Base-by-base conservation (phyloP, 1,284 basidiomycete genomes). In the Cystobasidium sp. region DNA sequence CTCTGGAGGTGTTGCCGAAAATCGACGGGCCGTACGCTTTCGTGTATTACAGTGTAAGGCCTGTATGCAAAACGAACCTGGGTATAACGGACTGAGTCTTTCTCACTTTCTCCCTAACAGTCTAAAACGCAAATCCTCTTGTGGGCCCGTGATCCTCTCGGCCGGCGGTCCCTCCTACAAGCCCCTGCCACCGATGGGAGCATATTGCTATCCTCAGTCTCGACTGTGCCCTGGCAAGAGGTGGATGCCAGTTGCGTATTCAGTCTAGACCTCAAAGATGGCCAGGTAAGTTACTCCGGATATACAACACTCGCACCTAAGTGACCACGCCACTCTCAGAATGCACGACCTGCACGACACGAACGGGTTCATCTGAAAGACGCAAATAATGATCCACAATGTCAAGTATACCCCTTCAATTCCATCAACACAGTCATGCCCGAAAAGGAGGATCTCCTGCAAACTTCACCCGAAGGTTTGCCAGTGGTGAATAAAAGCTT, bases 1-100 rank as follows among this genome's bases (percentile, higher is more conserved):
- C 56, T 22, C 74, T 79, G 52, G 64, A 84, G 46, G 80, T 90
- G 0, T 84, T 96, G 46, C 86, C 86, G 18, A 81, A 78, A 12
- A 85, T 96, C 5, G 94, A 97, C 81, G 94, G 94, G 68, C 94
- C 94, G 89, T 96, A 94, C 81, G 93, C 92, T 0, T 89, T 94
- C 78, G 87, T 90, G 0, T 94, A 88, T 80, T 90, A 89, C 78
- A 86, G 91, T 80, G 92, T 92, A 80, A 77, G 85, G 18, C 10
- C 1, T 49, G 6, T 49, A 31, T 2, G 31, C 31, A 31, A 31
- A 31, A 31, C 2, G 31, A 31, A 31, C 31, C 5, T 31, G 31
- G 46, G 46, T 6, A 49, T 3, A 12, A 49, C 46, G 14, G 46
- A 14, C 14, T n/a, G 46, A 12, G 6, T 1, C n/a, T 12, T 2